Evolutionary conservation across 2,329 filamentous ascomycete genomes (phyloP).

Genomic region (Aspergillus jensenii): DNA sequence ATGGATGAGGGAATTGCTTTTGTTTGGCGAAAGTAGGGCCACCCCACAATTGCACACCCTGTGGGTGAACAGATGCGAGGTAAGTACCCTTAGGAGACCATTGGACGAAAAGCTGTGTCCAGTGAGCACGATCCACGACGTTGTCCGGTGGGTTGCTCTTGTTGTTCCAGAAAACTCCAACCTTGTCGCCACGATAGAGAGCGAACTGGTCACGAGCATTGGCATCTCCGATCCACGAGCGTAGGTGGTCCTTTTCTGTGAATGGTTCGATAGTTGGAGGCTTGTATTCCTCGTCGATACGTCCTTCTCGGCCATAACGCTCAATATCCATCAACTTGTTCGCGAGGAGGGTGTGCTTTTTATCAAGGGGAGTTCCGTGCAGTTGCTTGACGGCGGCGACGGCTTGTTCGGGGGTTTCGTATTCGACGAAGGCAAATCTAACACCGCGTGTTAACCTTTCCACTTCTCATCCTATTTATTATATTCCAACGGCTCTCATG

Average conservation of each 20-base stretch:
- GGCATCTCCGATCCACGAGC: slow-evolving; percentile 87
- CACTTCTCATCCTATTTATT: neutral
- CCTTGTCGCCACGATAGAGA: slow-evolving; percentile 87
- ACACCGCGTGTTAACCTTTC: slow-evolving; percentile 17
- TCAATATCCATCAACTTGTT: slow-evolving; percentile 99
- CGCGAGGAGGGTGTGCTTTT: slow-evolving; percentile 90
- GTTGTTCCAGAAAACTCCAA: slow-evolving; percentile 98
- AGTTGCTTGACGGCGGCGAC: slow-evolving; percentile 85
- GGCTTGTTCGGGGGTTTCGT: slow-evolving; percentile 85
- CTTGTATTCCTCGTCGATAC: slow-evolving; percentile 87
- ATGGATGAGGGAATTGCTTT: slow-evolving; percentile 91
- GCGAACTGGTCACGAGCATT: slow-evolving; percentile 93
- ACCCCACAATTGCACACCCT: slow-evolving; percentile 97
- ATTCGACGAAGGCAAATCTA: slow-evolving; percentile 97
- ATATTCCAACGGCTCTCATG: neutral
- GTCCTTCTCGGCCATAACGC: slow-evolving; percentile 89
- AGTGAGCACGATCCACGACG: slow-evolving; percentile 88
- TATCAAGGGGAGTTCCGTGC: slow-evolving; percentile 84
- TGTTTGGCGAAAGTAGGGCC: slow-evolving; percentile 85
- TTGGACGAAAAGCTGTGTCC: slow-evolving; percentile 97
- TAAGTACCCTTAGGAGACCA: slow-evolving; percentile 96
- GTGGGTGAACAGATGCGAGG: slow-evolving; percentile 89
- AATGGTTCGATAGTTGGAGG: slow-evolving; percentile 81
- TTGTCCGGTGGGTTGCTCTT: slow-evolving; percentile 86
- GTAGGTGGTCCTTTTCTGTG: slow-evolving; percentile 86